phyloP scores from a whole-genome alignment of 2,329 filamentous ascomycete species.

The Aureobasidium namibiae region DNA sequence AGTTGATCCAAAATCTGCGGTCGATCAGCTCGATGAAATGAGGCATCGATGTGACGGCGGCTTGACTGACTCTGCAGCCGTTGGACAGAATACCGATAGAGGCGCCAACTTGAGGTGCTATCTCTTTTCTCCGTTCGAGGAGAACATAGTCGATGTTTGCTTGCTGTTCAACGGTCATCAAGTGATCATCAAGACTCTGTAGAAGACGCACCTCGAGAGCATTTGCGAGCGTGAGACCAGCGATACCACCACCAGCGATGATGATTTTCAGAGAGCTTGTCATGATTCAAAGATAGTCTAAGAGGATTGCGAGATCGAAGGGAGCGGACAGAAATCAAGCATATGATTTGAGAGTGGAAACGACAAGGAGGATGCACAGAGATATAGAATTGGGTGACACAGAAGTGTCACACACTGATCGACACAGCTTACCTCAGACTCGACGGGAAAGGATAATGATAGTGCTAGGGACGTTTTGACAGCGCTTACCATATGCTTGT shows the following conservation, averaged over 20 bases:
- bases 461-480: no score
- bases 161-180: constrained; percentile 8
- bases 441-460: background rate
- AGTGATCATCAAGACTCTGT: no score
- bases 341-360: background rate
- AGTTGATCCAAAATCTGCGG: constrained; percentile 41
- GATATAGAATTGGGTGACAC: background rate
- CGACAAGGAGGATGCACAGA: background rate
- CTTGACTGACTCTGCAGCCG: constrained; percentile 26
- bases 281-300: background rate
- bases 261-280: constrained; percentile 25
- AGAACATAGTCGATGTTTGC: constrained; percentile 42
- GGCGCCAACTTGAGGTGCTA: constrained; percentile 41
- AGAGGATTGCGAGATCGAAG: no score
- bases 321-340: no score
- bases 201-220: constrained; percentile 30
- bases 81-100: constrained; percentile 39
- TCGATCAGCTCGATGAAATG: background rate
- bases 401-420: background rate
- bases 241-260: constrained; percentile 43
- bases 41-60: background rate
- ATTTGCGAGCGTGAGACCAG: constrained; percentile 40
- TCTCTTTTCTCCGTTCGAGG: constrained; percentile 35
- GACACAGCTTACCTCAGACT: background rate
- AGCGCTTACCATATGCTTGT: background rate